These are phyloP conservation scores for Umbelopsis isabellina DNA, from an alignment of 192 early-diverging fungal species.

Conservation along the genomic window DNA sequence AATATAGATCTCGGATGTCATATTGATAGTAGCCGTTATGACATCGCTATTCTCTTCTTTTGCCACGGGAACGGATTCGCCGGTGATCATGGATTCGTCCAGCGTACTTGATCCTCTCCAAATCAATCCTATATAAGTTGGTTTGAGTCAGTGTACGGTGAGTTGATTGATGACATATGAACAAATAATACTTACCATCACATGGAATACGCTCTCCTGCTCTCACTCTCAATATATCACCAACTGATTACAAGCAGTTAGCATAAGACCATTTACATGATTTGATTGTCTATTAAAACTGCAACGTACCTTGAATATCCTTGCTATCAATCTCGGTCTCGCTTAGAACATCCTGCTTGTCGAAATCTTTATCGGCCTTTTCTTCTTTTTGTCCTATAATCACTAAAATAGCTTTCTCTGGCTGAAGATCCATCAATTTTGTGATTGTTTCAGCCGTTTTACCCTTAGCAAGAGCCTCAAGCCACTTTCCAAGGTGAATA, in stretches of 20 bases:
- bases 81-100: constrained; percentile 85
- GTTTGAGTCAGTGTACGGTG: not conserved
- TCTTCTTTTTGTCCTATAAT: constrained; percentile 33
- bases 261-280: not conserved
- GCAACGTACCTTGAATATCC: constrained; percentile 58
- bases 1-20: constrained; percentile 57
- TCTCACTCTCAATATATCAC: constrained; percentile 74
- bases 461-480: constrained; percentile 80
- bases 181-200: constrained; percentile 58
- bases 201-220: constrained; percentile 73
- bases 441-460: constrained; percentile 78
- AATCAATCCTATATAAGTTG: constrained; percentile 31
- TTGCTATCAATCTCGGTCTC: constrained; percentile 53
- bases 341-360: constrained; percentile 28
- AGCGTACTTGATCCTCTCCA: constrained; percentile 59
- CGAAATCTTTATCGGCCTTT: constrained; percentile 19
- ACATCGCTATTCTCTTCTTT: constrained; percentile 57
- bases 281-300: not conserved
- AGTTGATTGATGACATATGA: not conserved
- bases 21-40: constrained; percentile 71
- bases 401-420: constrained; percentile 68
- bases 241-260: constrained; percentile 46
- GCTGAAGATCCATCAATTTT: constrained; percentile 74
- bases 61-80: constrained; percentile 71
- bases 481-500: constrained; percentile 81